Evolutionary conservation across 2,329 filamentous ascomycete genomes (phyloP).

Genomic region (Penicillium sclerotigenum): DNA sequence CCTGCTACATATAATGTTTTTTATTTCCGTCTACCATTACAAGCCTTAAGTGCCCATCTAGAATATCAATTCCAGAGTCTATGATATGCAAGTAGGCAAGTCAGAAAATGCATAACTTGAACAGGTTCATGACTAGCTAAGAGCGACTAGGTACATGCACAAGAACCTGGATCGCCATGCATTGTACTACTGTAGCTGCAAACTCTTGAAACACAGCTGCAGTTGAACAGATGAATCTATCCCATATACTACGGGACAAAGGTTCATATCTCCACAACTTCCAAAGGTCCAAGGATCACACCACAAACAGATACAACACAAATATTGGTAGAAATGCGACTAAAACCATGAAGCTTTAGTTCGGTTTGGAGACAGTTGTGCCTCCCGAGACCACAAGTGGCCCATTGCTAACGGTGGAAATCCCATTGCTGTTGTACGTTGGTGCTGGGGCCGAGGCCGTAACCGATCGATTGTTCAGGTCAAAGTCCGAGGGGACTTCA

Average conservation of each 20-base stretch:
- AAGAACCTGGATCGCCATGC: conserved; percentile 6
- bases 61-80: background rate
- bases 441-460: conserved; percentile 20
- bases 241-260: background rate
- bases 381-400: conserved; percentile 43
- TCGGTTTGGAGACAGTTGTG: conserved; percentile 26
- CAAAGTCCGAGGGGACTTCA: conserved; percentile 42
- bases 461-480: conserved; percentile 36
- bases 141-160: conserved; percentile 1
- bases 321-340: background rate
- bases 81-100: background rate
- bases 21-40: background rate
- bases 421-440: conserved; percentile 23
- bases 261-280: background rate
- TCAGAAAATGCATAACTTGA: background rate
- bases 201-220: background rate
- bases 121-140: conserved; percentile 10
- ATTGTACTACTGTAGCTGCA: conserved; percentile 12
- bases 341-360: conserved; percentile 13
- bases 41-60: background rate
- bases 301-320: background rate
- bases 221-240: background rate
- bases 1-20: background rate
- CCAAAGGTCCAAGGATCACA: background rate
- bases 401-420: conserved; percentile 29